Evolutionary conservation across 179 eudicot species (phyloP).

Genomic region (Heliamphora ciliata): DNA sequence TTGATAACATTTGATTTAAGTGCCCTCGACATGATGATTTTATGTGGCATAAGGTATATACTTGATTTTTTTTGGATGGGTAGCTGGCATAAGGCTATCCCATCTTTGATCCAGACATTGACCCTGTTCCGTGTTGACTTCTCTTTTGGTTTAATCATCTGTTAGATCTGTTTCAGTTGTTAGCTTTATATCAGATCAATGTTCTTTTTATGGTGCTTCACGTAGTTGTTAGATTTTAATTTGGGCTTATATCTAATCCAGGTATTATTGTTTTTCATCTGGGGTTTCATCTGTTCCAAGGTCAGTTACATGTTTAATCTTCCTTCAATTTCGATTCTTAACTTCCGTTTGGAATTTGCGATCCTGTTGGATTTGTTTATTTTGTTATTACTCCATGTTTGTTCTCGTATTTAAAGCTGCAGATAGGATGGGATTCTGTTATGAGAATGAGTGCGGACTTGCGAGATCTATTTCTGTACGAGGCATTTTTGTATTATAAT

Average conservation of each 20-base stretch:
- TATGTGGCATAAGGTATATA: too few species aligned
- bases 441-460: conserved; percentile 90
- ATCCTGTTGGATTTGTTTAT: background rate
- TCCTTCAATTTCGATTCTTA: background rate
- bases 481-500: conserved; percentile 89
- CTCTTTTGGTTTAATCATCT: background rate
- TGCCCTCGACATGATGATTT: too few species aligned
- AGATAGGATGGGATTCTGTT: conserved; percentile 95
- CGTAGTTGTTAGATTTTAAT: background rate
- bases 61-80: too few species aligned
- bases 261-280: conserved; percentile 64
- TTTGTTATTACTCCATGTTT: conserved; percentile 5
- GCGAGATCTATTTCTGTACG: conserved; percentile 80
- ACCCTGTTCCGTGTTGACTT: too few species aligned
- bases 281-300: conserved; percentile 88
- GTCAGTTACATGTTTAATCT: conserved; percentile 25
- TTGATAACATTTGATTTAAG: too few species aligned
- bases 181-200: background rate
- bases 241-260: conserved; percentile 25
- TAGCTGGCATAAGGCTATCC: too few species aligned
- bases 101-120: too few species aligned
- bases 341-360: background rate
- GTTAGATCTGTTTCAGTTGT: background rate
- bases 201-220: background rate
- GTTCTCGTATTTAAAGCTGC: conserved; percentile 16